Percentiles rank a stretch among this genome's conserved stretches.
Evolutionary conservation across 345 rosid species (phyloP).

Genomic region (Linum lewisii): DNA sequence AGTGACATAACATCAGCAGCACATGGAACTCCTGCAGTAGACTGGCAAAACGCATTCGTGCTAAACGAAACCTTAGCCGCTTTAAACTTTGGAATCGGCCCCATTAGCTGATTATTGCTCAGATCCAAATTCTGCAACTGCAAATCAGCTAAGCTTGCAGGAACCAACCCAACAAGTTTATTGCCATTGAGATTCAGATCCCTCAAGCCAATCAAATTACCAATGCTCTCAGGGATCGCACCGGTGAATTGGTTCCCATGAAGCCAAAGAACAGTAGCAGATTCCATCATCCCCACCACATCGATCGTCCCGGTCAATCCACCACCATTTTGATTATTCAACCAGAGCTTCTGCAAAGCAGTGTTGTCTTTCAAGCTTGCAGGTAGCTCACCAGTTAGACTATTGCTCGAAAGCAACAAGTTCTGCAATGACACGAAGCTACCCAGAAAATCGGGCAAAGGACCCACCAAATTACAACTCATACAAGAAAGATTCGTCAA

Average conservation of each 20-base stretch:
- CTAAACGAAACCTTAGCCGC: slow-evolving; percentile 25
- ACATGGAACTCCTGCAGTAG: slow-evolving; percentile 37
- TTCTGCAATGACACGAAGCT: slow-evolving; percentile 37
- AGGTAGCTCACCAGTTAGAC: slow-evolving; percentile 49
- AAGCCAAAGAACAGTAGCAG: slow-evolving; percentile 52
- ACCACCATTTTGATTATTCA: slow-evolving; percentile 46
- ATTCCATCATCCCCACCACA: slow-evolving; percentile 41
- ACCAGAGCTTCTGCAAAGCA: slow-evolving; percentile 45
- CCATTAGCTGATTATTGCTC: slow-evolving; percentile 67
- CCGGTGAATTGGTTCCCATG: slow-evolving; percentile 74
- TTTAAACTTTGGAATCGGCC: slow-evolving; percentile 52
- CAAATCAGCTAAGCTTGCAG: slow-evolving; percentile 40
- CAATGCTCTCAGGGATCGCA: slow-evolving; percentile 45
- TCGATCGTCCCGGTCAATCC: slow-evolving; percentile 53
- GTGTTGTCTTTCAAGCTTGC: slow-evolving; percentile 28
- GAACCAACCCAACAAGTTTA: slow-evolving; percentile 50
- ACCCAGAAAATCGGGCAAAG: slow-evolving; percentile 59
- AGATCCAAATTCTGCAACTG: slow-evolving; percentile 39
- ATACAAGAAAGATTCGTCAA: slow-evolving; percentile 48
- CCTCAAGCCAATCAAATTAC: slow-evolving; percentile 38
- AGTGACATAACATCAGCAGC: slow-evolving; percentile 54
- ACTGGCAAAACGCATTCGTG: slow-evolving; percentile 47
- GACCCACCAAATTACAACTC: slow-evolving; percentile 58
- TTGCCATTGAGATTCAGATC: slow-evolving; percentile 55
- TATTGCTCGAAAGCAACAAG: slow-evolving; percentile 42